These are phyloP conservation scores for Xylaria sp. DNA, from an alignment of 2,329 filamentous ascomycete genomes.

Conservation along the genomic window DNA sequence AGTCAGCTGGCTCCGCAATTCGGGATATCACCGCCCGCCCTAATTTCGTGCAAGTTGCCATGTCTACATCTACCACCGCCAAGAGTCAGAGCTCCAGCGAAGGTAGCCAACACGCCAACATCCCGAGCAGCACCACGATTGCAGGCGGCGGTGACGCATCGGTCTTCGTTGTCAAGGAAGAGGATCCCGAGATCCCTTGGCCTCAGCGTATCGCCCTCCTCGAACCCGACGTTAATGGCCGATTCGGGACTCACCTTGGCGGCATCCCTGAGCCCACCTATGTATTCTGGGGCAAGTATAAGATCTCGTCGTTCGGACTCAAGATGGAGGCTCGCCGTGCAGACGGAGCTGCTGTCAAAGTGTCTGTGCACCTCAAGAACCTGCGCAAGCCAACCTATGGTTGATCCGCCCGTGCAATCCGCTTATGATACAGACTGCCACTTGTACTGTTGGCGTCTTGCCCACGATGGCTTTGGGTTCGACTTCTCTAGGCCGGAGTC, in stretches of 20 bases:
- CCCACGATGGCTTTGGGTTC: neutral
- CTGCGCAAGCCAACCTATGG: slow-evolving; percentile 10
- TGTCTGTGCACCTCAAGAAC: slow-evolving; percentile 24
- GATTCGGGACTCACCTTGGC: neutral
- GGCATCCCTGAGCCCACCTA: slow-evolving; percentile 10
- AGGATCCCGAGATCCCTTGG: neutral
- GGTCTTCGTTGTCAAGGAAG: slow-evolving; percentile 9
- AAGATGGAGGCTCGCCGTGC: slow-evolving; percentile 22
- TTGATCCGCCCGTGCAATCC: neutral
- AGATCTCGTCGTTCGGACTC: slow-evolving; percentile 15
- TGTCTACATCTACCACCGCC: neutral
- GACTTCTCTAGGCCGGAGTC: no score
- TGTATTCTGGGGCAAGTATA: slow-evolving; percentile 23
- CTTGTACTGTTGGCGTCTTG: neutral
- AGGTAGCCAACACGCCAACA: neutral
- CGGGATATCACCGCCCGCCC: neutral
- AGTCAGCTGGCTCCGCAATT: neutral
- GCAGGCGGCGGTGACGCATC: no score
- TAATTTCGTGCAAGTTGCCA: neutral
- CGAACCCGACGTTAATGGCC: neutral
- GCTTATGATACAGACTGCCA: neutral
- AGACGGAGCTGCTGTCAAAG: slow-evolving; percentile 12
- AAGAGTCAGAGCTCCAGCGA: no score
- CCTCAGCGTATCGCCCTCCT: neutral
- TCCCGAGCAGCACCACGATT: no score